These are phyloP conservation scores for Kurtzmaniella quercitrusa DNA, from an alignment of 1,139 yeast species.

Conservation along the genomic window DNA sequence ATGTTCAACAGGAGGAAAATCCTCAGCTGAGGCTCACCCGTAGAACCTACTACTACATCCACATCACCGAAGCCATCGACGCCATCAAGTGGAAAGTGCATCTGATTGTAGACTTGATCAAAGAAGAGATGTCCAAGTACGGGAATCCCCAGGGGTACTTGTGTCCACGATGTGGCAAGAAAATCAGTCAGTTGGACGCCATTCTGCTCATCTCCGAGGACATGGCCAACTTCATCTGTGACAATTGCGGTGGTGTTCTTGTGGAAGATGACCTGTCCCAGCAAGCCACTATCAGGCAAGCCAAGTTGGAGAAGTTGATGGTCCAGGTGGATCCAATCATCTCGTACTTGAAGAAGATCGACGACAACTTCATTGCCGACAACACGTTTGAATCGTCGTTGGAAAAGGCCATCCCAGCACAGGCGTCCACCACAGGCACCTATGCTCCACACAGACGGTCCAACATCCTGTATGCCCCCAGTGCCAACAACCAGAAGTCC, in stretches of 20 bases:
- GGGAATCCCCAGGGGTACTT: conserved; percentile 92
- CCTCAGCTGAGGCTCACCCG: conserved; percentile 63
- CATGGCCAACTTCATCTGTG: conserved; percentile 77
- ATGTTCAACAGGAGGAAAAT: conserved; percentile 80
- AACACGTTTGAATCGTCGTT: conserved; percentile 81
- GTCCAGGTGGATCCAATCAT: conserved; percentile 86
- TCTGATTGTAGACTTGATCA: conserved; percentile 69
- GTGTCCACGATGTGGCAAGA: conserved; percentile 80
- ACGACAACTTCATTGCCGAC: conserved; percentile 80
- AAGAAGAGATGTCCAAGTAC: conserved; percentile 74
- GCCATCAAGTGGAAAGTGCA: conserved; percentile 96
- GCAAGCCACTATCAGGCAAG: conserved; percentile 79
- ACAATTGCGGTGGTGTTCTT: conserved; percentile 71
- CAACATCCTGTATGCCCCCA: conserved; percentile 27
- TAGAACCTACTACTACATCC: conserved; percentile 81
- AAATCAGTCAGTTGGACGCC: conserved; percentile 85
- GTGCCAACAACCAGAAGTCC: conserved; percentile 37
- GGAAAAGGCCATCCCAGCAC: conserved; percentile 80
- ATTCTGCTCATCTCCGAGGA: conserved; percentile 77
- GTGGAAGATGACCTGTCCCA: conserved; percentile 86
- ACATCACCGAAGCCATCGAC: conserved; percentile 90
- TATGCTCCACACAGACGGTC: conserved; percentile 45
- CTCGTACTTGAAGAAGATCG: conserved; percentile 76
- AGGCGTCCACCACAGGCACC: conserved; percentile 59
- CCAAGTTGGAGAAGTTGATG: conserved; percentile 79